Conservation (phyloP, 2,329 filamentous ascomycete genomes). For the Epichloe glyceriae region DNA sequence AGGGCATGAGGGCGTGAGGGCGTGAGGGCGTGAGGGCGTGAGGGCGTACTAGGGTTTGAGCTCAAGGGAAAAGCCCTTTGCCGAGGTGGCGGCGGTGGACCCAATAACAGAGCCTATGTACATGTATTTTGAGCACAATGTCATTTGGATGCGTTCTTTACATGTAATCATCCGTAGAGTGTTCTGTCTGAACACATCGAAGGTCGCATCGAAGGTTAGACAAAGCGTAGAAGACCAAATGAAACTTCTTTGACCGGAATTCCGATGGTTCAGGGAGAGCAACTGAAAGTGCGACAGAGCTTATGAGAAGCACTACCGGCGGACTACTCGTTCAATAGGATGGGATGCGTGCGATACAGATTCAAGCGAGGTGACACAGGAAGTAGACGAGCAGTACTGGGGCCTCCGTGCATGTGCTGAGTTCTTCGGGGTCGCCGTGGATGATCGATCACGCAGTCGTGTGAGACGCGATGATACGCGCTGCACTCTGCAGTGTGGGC, state of each 20-base stretch:
- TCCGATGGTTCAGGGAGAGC: neutral
- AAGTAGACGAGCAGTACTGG: neutral
- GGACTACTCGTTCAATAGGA: neutral
- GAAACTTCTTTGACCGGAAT: neutral
- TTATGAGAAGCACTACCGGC: neutral
- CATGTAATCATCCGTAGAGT: too few species aligned
- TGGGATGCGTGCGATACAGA: neutral
- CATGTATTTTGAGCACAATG: neutral
- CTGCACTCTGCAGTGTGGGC: too few species aligned
- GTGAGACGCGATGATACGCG: neutral
- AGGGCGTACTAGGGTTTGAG: neutral
- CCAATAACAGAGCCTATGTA: neutral
- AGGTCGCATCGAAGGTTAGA: neutral
- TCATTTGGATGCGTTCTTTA: neutral
- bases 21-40: neutral
- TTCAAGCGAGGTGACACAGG: neutral
- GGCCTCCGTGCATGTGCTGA: neutral
- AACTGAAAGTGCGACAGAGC: neutral
- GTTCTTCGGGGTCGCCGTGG: constrained; percentile 2
- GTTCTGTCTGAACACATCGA: neutral
- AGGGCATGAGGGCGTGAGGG: neutral
- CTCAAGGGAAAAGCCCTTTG: neutral
- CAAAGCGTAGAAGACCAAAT: neutral
- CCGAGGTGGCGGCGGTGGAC: neutral
- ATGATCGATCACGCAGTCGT: neutral